Evolutionary conservation across 1,139 yeast species (phyloP).

Genomic region (Sugiyamaella japonica): DNA sequence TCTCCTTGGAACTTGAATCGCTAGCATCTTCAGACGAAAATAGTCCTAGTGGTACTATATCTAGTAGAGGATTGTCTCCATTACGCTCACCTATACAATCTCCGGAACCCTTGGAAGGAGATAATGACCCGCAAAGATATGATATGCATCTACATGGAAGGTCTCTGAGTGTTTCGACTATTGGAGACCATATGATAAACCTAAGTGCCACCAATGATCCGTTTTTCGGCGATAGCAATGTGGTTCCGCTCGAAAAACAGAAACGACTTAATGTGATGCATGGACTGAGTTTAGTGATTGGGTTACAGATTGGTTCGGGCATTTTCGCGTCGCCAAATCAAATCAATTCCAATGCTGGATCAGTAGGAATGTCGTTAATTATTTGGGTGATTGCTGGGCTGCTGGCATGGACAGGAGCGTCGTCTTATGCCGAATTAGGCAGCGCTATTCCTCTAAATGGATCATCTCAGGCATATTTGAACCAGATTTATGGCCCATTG

Average conservation of each 20-base stretch:
- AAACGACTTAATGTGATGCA: conserved; percentile 40
- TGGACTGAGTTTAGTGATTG: conserved; percentile 45
- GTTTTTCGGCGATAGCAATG: conserved; percentile 22
- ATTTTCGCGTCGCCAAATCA: conserved; percentile 47
- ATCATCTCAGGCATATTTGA: conserved; percentile 45
- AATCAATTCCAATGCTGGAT: conserved; percentile 42
- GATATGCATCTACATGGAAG: conserved; percentile 18
- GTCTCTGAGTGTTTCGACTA: conserved; percentile 33
- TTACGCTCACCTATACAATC: conserved; percentile 21
- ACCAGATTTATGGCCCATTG: conserved; percentile 43
- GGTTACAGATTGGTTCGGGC: conserved; percentile 48
- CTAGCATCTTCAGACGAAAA: conserved; percentile 39
- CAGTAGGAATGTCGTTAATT: conserved; percentile 43
- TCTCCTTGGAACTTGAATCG: conserved; percentile 40
- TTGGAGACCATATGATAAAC: conserved; percentile 37
- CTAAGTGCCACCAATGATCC: conserved; percentile 37
- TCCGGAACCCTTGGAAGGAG: conserved; percentile 12
- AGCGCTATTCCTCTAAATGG: conserved; percentile 46
- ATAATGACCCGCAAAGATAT: conserved; percentile 18
- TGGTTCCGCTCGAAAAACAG: conserved; percentile 39
- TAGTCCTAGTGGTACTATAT: conserved; percentile 24
- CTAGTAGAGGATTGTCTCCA: conserved; percentile 34
- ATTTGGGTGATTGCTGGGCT: conserved; percentile 45
- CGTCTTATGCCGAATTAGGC: conserved; percentile 47
- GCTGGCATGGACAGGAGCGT: conserved; percentile 49